These are phyloP conservation scores for Fomitopsis palustris DNA, from an alignment of 1,284 basidiomycete species.

Conservation along the genomic window DNA sequence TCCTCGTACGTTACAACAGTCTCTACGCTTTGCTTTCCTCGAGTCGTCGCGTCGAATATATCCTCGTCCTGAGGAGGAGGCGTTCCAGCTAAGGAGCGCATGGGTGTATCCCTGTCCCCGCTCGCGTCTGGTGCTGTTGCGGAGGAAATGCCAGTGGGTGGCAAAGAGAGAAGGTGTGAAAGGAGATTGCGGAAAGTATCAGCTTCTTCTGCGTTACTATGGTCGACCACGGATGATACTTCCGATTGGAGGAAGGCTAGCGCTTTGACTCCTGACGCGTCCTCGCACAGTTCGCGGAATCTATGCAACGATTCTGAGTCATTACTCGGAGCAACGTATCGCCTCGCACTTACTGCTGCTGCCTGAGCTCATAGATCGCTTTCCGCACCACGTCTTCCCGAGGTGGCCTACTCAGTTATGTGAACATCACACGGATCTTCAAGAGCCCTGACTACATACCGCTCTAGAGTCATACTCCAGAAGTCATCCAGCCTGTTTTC, in stretches of 20 bases:
- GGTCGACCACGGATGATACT: conserved; percentile 69
- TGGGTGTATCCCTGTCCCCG: not conserved
- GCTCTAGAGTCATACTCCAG: conserved; percentile 66
- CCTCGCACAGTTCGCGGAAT: conserved; percentile 76
- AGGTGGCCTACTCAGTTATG: conserved; percentile 37
- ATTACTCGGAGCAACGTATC: not conserved
- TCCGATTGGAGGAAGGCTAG: conserved; percentile 67
- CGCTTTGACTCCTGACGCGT: conserved; percentile 59
- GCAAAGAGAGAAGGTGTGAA: conserved; percentile 52
- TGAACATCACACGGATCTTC: not conserved
- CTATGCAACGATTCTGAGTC: conserved; percentile 32
- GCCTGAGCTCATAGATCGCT: conserved; percentile 57
- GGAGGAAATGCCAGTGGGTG: not conserved
- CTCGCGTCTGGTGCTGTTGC: not conserved
- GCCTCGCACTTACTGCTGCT: conserved; percentile 55
- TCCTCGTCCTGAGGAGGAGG: conserved; percentile 8
- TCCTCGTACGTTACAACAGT: conserved; percentile 30
- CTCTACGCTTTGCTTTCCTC: not conserved
- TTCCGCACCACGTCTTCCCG: conserved; percentile 58
- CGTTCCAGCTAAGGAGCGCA: not conserved
- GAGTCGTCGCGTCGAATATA: conserved; percentile 3
- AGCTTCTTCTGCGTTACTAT: conserved; percentile 57
- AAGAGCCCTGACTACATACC: conserved; percentile 38
- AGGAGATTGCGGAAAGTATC: conserved; percentile 64
- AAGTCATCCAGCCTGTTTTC: conserved; percentile 67